These are phyloP conservation scores for Boletales sp. DNA, from an alignment of 768 basidiomycete genomes.

Conservation along the genomic window DNA sequence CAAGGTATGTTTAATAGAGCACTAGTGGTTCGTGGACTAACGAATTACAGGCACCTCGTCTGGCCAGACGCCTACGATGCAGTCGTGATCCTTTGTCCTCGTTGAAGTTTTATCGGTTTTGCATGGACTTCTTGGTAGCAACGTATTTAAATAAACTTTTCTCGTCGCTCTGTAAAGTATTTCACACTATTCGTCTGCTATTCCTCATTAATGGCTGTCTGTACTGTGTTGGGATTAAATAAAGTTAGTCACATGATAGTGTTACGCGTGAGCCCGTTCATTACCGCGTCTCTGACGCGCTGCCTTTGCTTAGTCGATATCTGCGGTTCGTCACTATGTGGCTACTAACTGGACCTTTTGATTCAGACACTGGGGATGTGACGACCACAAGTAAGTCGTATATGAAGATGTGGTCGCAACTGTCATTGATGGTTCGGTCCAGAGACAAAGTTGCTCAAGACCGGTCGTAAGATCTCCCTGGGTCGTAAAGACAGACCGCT, in stretches of 20 bases:
- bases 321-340: constrained; percentile 40
- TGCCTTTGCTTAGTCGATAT: not conserved
- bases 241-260: not conserved
- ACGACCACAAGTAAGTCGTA: constrained; percentile 38
- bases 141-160: constrained; percentile 2
- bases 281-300: not conserved
- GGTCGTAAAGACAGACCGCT: constrained; percentile 57
- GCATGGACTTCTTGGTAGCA: constrained; percentile 6
- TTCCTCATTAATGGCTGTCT: not conserved
- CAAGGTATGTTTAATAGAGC: constrained; percentile 18
- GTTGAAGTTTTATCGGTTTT: not conserved
- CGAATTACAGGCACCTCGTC: constrained; percentile 24
- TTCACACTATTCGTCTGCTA: constrained; percentile 5
- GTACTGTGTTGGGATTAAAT: too few relatives aligned
- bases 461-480: constrained; percentile 48
- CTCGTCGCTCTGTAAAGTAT: constrained; percentile 20
- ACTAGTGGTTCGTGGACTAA: constrained; percentile 34
- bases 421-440: not conserved
- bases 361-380: constrained; percentile 35
- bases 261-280: too few relatives aligned
- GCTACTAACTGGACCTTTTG: constrained; percentile 53
- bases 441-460: constrained; percentile 61
- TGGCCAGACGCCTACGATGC: constrained; percentile 9
- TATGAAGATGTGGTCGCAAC: constrained; percentile 21
- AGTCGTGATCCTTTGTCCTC: constrained; percentile 4